Base-by-base conservation (phyloP, 257 asterid species). In the Solanum corneliomulleri region DNA sequence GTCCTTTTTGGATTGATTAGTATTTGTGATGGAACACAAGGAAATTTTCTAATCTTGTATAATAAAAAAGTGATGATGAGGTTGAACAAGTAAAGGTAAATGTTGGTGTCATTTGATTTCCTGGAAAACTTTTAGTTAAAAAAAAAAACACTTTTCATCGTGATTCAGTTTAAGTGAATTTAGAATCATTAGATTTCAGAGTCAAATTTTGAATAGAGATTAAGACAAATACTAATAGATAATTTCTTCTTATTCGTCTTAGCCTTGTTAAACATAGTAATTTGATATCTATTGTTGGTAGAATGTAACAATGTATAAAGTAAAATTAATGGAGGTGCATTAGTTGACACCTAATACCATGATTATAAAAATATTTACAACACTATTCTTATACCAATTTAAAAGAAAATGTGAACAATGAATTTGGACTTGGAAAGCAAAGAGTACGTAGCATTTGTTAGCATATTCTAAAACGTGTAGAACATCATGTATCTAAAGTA, bases 391-490 rank as follows among this genome's bases (percentile, higher is more conserved):
- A 37, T 37, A 37, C 39, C 7, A 37, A 37, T 37, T 37, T 37
- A 37, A 37, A 37, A 37, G 39, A 37, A 37, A 5, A 37, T 37
- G 39, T 37, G 7, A 37, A 37, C 39, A 7, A 37, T 6, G 39
- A 37, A 37, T 37, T 37, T 37, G 39, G 39, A 78, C n/a, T 77
- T 25, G 6, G 25, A 77, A 77, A 9, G 27, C 41, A 78, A 45
- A n/a, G 84, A 25, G 18, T 78, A 62, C 8, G 3, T n/a, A 44
- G 64, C 41, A 78, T 78, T 42, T 16, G 15, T 45, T 80, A 47
- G 66, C 85, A 80, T 80, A 80, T 80, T 80, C 85, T 29, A 25
- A 80, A 78, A 29, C 85, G 85, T 80, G 42, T 1, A 31, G 29
- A 31, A 80, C 85, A 80, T 47, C 41, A 27, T 21, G 27, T 80